Evolutionary conservation across 768 basidiomycete genomes (phyloP).

Genomic region (Tricholoma furcatifolium): DNA sequence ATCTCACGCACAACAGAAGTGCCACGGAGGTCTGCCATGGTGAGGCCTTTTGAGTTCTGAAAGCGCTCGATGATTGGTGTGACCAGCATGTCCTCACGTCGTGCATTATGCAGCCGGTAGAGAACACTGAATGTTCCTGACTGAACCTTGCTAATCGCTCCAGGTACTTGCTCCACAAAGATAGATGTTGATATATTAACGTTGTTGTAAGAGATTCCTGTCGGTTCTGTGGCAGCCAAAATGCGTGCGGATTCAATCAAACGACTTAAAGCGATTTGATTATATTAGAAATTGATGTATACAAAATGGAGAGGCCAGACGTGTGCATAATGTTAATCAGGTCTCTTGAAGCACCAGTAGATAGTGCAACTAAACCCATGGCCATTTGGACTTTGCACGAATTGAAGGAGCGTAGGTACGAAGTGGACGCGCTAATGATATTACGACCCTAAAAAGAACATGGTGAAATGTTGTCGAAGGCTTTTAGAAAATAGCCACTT

Average conservation of each 20-base stretch:
- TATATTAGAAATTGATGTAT: conserved; percentile 1
- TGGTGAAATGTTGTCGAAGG: not conserved
- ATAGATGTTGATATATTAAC: conserved; percentile 21
- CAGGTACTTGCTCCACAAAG: conserved; percentile 26
- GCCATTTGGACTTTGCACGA: conserved; percentile 7
- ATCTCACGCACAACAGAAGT: not conserved
- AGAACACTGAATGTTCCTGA: conserved; percentile 28
- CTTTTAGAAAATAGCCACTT: not conserved
- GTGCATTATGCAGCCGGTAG: not conserved
- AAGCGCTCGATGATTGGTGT: not conserved
- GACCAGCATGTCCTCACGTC: not conserved
- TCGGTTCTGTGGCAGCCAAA: conserved; percentile 7
- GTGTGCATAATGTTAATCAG: conserved; percentile 4
- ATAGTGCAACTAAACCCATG: conserved; percentile 3
- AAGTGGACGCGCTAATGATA: conserved; percentile 1
- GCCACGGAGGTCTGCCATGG: conserved; percentile 3
- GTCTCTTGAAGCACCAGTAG: conserved; percentile 4
- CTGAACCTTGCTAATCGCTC: conserved; percentile 30
- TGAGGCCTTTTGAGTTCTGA: not conserved
- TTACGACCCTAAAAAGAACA: not conserved
- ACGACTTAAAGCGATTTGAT: conserved; percentile 4
- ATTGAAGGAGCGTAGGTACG: conserved; percentile 1
- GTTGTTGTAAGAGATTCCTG: conserved; percentile 7
- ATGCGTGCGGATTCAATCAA: conserved; percentile 1
- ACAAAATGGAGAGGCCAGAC: conserved; percentile 5